Percentiles rank a stretch among this genome's conserved stretches.
Conservation (phyloP, 2,329 filamentous ascomycete genomes). For the Macroventuria anomochaeta region DNA sequence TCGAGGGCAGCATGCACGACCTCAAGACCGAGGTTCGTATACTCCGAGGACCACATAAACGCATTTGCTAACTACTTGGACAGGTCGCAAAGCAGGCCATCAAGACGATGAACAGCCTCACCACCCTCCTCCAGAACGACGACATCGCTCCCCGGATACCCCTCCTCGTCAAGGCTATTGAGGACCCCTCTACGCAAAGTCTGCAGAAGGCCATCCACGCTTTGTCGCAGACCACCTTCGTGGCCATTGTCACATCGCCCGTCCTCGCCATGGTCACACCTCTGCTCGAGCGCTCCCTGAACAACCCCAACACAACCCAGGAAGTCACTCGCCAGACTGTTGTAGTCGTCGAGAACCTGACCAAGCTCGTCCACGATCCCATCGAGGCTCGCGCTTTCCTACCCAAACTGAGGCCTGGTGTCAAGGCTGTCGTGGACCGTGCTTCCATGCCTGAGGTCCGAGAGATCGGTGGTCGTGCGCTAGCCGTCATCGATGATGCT, state of each 20-base stretch:
- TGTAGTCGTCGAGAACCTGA: slow-evolving; percentile 96
- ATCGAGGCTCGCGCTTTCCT: slow-evolving; percentile 94
- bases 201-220: slow-evolving; percentile 97
- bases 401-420: slow-evolving; percentile 91
- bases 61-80: slow-evolving; percentile 12
- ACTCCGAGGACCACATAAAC: neutral
- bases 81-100: slow-evolving; percentile 79
- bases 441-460: slow-evolving; percentile 95
- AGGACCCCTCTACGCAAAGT: slow-evolving; percentile 86
- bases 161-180: slow-evolving; percentile 91
- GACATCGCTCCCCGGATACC: slow-evolving; percentile 93
- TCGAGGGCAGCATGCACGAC: slow-evolving; percentile 95
- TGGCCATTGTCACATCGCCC: slow-evolving; percentile 92
- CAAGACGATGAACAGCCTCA: slow-evolving; percentile 89
- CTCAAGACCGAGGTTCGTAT: slow-evolving; percentile 73
- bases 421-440: slow-evolving; percentile 84
- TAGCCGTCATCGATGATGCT: slow-evolving; percentile 89
- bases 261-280: slow-evolving; percentile 94
- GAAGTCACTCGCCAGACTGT: slow-evolving; percentile 95
- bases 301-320: slow-evolving; percentile 87
- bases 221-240: slow-evolving; percentile 97
- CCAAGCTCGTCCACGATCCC: slow-evolving; percentile 95
- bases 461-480: slow-evolving; percentile 81
- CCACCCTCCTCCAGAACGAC: slow-evolving; percentile 91
- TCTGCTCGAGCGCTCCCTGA: slow-evolving; percentile 90